These are phyloP conservation scores for Hondaea fermentalgiana DNA, from an alignment of 108 stramenopile genomes.

Conservation along the genomic window DNA sequence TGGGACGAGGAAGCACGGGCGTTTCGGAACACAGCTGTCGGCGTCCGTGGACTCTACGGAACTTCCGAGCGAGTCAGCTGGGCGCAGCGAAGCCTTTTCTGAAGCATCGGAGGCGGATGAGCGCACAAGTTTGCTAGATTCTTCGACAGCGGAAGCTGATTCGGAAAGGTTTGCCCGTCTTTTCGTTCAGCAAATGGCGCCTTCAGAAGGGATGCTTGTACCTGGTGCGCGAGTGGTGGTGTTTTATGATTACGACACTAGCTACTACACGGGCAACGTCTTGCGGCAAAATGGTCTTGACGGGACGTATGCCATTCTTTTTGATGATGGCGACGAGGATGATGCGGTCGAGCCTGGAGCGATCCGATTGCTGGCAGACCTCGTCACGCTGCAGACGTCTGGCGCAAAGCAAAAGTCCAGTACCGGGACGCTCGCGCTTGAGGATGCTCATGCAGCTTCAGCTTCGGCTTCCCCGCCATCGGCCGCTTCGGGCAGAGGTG, in stretches of 20 bases:
- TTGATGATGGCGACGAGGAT: slow-evolving; percentile 4
- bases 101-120: no score
- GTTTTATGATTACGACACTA: not conserved
- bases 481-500: not conserved
- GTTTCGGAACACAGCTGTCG: no score
- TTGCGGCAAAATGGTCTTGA: not conserved
- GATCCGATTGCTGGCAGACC: not conserved
- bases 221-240: not conserved
- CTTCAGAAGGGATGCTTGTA: not conserved
- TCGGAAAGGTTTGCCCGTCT: not conserved
- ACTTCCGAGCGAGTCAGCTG: no score
- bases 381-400: not conserved
- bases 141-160: not conserved
- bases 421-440: not conserved
- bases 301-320: not conserved
- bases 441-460: not conserved
- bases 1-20: no score
- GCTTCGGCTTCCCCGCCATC: not conserved
- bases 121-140: not conserved
- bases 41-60: no score
- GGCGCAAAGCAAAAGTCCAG: no score
- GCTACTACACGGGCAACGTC: not conserved
- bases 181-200: not conserved
- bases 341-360: not conserved
- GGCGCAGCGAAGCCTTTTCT: no score